These are phyloP conservation scores for Aureobasidium melanogenum DNA, from an alignment of 2,329 filamentous ascomycete genomes.

Conservation along the genomic window DNA sequence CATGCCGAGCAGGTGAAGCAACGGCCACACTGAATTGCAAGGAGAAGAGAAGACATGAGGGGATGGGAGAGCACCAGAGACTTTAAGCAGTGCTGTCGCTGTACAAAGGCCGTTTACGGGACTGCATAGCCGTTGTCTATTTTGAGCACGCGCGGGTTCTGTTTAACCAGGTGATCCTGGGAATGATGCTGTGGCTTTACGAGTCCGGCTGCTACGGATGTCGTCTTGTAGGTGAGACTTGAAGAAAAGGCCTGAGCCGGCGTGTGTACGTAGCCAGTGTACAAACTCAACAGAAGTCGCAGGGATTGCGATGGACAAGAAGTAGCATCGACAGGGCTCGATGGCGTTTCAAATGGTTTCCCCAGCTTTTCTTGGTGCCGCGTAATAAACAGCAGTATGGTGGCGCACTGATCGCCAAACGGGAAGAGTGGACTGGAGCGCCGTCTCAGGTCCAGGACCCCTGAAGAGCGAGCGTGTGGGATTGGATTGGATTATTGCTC, in stretches of 20 bases:
- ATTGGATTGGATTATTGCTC: neutral
- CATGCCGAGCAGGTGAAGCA: conserved; percentile 7
- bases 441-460: conserved; percentile 2
- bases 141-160: neutral
- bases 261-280: neutral
- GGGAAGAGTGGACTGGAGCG: conserved; percentile 11
- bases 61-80: neutral
- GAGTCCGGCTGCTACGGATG: neutral
- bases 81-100: conserved; percentile 11
- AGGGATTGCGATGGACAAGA: neutral
- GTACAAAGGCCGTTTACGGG: conserved; percentile 9
- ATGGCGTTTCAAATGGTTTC: conserved; percentile 1
- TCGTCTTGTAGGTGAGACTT: neutral
- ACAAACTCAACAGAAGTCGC: neutral
- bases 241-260: neutral
- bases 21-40: neutral
- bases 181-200: conserved; percentile 5
- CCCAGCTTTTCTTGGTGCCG: conserved; percentile 7
- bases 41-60: neutral
- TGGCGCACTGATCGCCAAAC: conserved; percentile 12
- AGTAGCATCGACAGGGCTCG: neutral
- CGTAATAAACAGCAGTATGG: conserved; percentile 7
- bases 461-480: neutral
- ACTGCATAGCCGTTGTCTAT: conserved; percentile 10
- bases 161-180: neutral